Percentiles rank a stretch among this genome's conserved stretches.
phyloP scores from a whole-genome alignment of 306 rosid species.

The Lablab purpureus region DNA sequence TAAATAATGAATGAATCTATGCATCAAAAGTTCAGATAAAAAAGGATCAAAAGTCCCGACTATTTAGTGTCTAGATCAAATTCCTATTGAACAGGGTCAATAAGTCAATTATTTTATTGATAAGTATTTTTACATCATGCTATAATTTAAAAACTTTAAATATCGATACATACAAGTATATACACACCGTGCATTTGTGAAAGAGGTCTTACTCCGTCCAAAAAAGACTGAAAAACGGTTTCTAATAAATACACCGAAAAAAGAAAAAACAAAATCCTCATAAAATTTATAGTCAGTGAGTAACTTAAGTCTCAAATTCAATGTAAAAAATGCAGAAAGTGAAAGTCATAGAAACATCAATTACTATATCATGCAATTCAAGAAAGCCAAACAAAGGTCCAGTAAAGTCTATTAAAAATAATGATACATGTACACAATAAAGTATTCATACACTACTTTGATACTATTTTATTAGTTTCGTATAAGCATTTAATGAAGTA shows the following conservation, averaged over 20 bases:
- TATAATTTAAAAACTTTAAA: too few relatives aligned
- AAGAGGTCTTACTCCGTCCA: not conserved
- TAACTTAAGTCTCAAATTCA: not conserved
- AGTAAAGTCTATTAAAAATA: not conserved
- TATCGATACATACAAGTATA: not conserved
- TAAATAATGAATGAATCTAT: constrained; percentile 7
- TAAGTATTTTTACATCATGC: not conserved
- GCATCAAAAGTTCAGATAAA: constrained; percentile 29
- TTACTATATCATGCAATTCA: constrained; percentile 12
- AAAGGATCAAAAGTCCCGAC: not conserved
- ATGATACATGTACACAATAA: too few relatives aligned
- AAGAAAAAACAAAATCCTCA: not conserved
- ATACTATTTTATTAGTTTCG: too few relatives aligned
- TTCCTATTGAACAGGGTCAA: not conserved
- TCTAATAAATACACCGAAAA: not conserved
- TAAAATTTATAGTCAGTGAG: not conserved
- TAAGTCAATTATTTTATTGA: not conserved
- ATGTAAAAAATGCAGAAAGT: constrained; percentile 22
- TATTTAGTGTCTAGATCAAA: not conserved
- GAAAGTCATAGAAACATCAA: not conserved
- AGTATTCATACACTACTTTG: too few relatives aligned
- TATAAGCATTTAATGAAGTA: too few relatives aligned
- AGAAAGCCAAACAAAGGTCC: constrained; percentile 19
- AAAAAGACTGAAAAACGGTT: constrained; percentile 18
- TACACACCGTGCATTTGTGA: constrained; percentile 21